Base-by-base conservation (phyloP, 805 yeast genomes). In the Starmerella etchellsii region DNA sequence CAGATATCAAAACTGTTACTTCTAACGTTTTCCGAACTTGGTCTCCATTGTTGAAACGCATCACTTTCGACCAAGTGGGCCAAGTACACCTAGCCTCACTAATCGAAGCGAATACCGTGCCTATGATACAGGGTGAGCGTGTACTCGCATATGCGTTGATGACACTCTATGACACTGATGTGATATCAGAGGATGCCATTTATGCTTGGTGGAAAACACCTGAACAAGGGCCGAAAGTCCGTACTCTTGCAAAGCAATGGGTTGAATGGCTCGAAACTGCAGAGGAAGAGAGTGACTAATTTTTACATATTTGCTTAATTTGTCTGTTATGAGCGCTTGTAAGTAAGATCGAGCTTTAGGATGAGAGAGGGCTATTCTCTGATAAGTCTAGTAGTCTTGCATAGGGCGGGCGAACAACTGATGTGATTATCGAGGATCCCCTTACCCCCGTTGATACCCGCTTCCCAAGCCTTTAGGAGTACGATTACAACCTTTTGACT, bases 191-290 rank as follows among this genome's bases (percentile, higher is more conserved):
- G 58, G 93, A 81, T 20, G 68, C 70, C 41, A 78, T 91, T 32
- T 66, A 76, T 54, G 57, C 62, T 37, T 91, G 98, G 98, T 91
- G 94, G 94, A 34, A 69, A 40, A 56, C 65, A 16, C 57, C 61
- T 7, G 69, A 64, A 14, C 68, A 64, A 6, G 66, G 63, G 20
- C 60, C 59, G 13, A 65, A 63, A 22, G 76, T 77, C 16, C 70
- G 79, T 43, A 65, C 56, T 23, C 66, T 73, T 49, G 76, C 83
- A 2, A 71, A 63, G 8, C 78, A 76, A 58, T 88, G 88, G 77
- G 69, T 88, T 18, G 81, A 77, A 16, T 87, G 96, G 96, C 69
- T 88, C 44, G 71, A 71, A 52, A 81, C 76, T 35, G 96, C 95
- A 1, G 79, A 73, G 44, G 77, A 71, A 50, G 79, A 74, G 49